Base-by-base conservation (phyloP, 2,329 filamentous ascomycete species). In the Berkeleyomyces basicola region DNA sequence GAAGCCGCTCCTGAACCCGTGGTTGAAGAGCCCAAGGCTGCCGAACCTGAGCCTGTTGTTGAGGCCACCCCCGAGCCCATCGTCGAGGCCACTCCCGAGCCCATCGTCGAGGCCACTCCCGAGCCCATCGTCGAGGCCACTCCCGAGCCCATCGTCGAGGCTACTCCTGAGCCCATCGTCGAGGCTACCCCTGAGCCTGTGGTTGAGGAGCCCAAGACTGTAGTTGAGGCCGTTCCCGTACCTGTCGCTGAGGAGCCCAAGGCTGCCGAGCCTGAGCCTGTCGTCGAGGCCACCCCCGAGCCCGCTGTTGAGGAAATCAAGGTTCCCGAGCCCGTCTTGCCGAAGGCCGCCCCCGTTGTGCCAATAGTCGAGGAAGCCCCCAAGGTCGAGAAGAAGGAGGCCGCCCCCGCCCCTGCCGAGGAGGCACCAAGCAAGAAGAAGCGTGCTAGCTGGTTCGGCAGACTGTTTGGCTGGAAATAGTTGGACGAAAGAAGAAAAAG, bases 261-360 rank as follows among this genome's bases (percentile, higher is more conserved):
- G 37, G 59, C 49, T 43, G 37, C 55, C 47, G 49, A 14, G 16
- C 47, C 47, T 40, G 60, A 46, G 7, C 37, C 60, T n/a, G 60
- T 33, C 23, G 64, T 63, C 4, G 67, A 68, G 59, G 33, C 65
- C 3, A 31, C 66, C 55, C 62, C 67, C 23, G 64, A 73, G 65
- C 67, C 72, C 14, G 66, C 71, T 7, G 72, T 74, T 62, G 73
- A 75, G 14, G 78, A 82, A 60, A 83, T 82, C 75, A 87, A 86
- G 77, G 51, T 33, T 31, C 11, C 57, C 16, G 39, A 59, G n/a
- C 39, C 57, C 7, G 57, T 42, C 7, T 9, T 43, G 11, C 16
- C 33, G 7, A 31, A 51, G 2, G 33, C 16, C 33, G 58, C 61
- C 39, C 53, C 61, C 10, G 37, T 31, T 16, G 59, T 16, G 33